These are phyloP conservation scores for Phyllachora maydis DNA, from an alignment of 2,329 filamentous ascomycete species.

Conservation along the genomic window DNA sequence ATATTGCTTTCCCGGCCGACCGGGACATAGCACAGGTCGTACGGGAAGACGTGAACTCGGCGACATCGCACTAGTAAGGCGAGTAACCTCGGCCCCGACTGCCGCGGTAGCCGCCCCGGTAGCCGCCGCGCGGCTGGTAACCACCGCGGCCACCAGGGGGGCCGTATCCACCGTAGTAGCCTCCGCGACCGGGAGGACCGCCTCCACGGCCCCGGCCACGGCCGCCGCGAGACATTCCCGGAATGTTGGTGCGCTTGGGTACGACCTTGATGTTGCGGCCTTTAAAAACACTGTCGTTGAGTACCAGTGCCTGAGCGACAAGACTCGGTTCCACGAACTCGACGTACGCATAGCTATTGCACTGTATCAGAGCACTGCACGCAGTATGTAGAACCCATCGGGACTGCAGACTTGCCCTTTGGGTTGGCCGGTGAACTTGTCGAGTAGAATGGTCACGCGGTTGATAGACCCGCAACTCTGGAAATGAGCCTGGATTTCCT, in stretches of 20 bases:
- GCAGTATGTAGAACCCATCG: too few relatives aligned
- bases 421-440: constrained; percentile 98
- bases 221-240: constrained; percentile 74
- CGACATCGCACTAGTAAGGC: constrained; percentile 50
- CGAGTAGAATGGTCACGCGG: constrained; percentile 86
- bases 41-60: too few relatives aligned
- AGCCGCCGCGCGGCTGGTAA: constrained; percentile 28
- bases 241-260: constrained; percentile 91
- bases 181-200: too few relatives aligned
- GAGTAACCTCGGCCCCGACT: constrained; percentile 42
- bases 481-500: constrained; percentile 97
- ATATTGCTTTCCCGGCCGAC: too few relatives aligned
- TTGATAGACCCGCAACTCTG: constrained; percentile 96
- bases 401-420: constrained; percentile 93
- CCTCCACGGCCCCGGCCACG: constrained; percentile 31
- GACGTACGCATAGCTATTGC: constrained; percentile 80
- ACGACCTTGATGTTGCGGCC: constrained; percentile 86
- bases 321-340: constrained; percentile 90
- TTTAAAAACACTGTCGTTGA: constrained; percentile 93
- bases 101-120: constrained; percentile 41
- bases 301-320: constrained; percentile 78
- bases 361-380: too few relatives aligned
- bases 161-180: too few relatives aligned
- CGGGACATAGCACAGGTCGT: too few relatives aligned
- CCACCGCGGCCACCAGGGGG: constrained; percentile 34